Conservation (phyloP, 2,329 filamentous ascomycete species). For the Fonsecaea pugnacius region DNA sequence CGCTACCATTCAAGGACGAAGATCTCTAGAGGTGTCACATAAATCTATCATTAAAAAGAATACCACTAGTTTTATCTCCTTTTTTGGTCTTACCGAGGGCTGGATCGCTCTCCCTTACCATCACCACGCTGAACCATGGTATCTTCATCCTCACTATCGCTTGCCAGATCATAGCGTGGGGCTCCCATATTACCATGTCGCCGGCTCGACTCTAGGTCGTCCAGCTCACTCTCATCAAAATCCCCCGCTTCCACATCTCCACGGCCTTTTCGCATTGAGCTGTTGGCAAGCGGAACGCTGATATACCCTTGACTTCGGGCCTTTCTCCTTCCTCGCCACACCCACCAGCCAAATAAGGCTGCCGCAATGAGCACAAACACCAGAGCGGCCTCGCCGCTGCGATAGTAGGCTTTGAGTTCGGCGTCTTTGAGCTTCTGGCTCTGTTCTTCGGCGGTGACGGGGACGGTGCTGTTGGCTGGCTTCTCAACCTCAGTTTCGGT, state of each 20-base stretch:
- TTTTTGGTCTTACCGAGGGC: neutral
- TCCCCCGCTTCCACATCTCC: constrained; percentile 64
- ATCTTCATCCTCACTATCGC: constrained; percentile 49
- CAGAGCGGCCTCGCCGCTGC: constrained; percentile 82
- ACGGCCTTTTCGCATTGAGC: constrained; percentile 45
- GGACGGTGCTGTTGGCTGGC: constrained; percentile 62
- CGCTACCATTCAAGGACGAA: neutral
- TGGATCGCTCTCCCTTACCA: constrained; percentile 7
- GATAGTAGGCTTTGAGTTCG: constrained; percentile 86
- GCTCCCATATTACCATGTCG: constrained; percentile 40
- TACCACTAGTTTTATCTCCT: constrained; percentile 4
- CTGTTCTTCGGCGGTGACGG: constrained; percentile 64
- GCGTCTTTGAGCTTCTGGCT: constrained; percentile 77
- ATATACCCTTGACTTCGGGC: constrained; percentile 51
- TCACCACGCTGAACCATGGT: constrained; percentile 4
- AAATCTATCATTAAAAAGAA: constrained; percentile 18
- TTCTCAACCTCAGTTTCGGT: constrained; percentile 77
- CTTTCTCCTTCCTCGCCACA: constrained; percentile 61
- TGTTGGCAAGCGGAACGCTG: constrained; percentile 38
- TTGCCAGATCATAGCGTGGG: constrained; percentile 55
- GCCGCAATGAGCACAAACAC: constrained; percentile 78
- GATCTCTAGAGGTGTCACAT: neutral
- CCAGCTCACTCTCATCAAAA: constrained; percentile 66
- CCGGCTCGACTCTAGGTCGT: constrained; percentile 51
- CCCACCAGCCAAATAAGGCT: constrained; percentile 72